phyloP scores from a whole-genome alignment of 371 early-diverging fungal species.

The Rhizopus sp. region DNA sequence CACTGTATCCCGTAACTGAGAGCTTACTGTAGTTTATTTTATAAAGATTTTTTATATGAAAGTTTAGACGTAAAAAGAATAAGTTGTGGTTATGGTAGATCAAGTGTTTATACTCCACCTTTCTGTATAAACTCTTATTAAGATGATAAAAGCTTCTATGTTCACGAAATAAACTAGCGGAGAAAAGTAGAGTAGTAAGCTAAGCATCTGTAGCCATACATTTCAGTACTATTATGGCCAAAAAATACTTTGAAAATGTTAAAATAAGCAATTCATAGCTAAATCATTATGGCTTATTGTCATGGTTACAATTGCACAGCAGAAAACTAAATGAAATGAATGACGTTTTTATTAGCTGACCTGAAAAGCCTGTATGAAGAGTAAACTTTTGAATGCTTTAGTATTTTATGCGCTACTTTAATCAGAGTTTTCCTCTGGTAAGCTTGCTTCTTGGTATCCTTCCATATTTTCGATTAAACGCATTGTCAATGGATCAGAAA shows the following conservation, averaged over 20 bases:
- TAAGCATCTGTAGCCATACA: conserved; percentile 81
- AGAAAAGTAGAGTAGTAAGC: no score
- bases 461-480: conserved; percentile 38
- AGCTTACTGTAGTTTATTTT: no score
- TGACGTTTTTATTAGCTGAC: no score
- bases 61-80: no score
- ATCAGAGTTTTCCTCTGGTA: conserved; percentile 21
- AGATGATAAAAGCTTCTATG: no score
- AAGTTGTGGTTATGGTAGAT: no score
- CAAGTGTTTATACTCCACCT: no score
- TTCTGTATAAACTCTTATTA: no score
- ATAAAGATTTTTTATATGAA: no score
- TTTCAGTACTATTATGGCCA: conserved; percentile 80
- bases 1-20: no score
- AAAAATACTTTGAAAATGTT: conserved; percentile 84
- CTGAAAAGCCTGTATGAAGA: background rate
- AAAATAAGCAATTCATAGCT: conserved; percentile 23
- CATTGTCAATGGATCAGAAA: conserved; percentile 52
- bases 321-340: background rate
- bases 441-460: conserved; percentile 31
- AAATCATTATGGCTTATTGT: background rate
- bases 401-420: no score
- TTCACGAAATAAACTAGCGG: no score
- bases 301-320: background rate
- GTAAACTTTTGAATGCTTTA: background rate